phyloP scores from a whole-genome alignment of 768 basidiomycete species.

The Arthromyces matolae region DNA sequence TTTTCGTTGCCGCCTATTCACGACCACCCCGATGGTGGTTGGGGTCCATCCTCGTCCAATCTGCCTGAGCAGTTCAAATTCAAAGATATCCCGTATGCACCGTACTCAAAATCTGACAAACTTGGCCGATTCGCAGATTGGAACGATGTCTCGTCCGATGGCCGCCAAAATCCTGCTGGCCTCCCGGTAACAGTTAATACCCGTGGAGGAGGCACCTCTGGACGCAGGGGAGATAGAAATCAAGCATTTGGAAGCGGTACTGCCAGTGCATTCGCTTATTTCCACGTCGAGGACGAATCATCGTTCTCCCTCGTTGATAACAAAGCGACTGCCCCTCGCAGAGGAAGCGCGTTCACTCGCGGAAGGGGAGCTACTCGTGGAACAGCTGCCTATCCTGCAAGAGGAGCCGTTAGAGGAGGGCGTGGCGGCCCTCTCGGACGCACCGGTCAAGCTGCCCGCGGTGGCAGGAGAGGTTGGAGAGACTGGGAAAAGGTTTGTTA shows the following conservation, averaged over 20 bases:
- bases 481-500: constrained; percentile 86
- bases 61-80: constrained; percentile 92
- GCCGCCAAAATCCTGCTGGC: constrained; percentile 53
- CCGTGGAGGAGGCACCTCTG: constrained; percentile 48
- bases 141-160: constrained; percentile 75
- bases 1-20: constrained; percentile 85
- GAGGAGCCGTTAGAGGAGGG: constrained; percentile 46
- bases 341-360: constrained; percentile 62
- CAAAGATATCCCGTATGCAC: constrained; percentile 98
- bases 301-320: constrained; percentile 95
- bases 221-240: constrained; percentile 69
- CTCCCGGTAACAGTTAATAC: constrained; percentile 40
- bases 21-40: constrained; percentile 91
- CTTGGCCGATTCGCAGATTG: constrained; percentile 97
- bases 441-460: constrained; percentile 43
- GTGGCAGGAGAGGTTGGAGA: constrained; percentile 77
- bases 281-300: constrained; percentile 97
- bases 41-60: constrained; percentile 81
- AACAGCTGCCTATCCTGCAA: constrained; percentile 33
- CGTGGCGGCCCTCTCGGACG: constrained; percentile 43
- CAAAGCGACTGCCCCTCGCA: constrained; percentile 66
- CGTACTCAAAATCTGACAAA: constrained; percentile 98
- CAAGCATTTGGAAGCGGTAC: constrained; percentile 89
- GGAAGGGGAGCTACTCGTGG: constrained; percentile 56
- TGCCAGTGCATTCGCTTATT: constrained; percentile 91